Conservation (phyloP, 352 stramenopile genomes). For the Globisporangium sylvaticum region DNA sequence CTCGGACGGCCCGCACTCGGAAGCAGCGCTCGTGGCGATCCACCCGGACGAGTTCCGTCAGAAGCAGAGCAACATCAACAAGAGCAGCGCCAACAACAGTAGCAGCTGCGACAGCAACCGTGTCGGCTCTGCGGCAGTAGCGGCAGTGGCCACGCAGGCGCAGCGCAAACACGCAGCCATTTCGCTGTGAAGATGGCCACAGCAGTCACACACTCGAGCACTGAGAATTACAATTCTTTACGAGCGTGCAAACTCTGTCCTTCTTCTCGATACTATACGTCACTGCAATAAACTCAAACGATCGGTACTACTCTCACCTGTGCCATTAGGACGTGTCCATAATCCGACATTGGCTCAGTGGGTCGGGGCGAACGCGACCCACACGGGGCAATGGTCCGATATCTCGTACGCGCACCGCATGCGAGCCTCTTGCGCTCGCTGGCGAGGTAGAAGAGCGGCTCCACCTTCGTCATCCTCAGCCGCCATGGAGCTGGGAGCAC, state of each 20-base stretch:
- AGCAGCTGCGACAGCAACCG: neutral
- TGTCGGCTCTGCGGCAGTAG: neutral
- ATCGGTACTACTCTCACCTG: neutral
- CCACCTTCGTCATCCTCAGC: slow-evolving; percentile 22
- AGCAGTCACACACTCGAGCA: too few species aligned
- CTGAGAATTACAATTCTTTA: neutral
- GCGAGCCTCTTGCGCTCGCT: slow-evolving; percentile 5
- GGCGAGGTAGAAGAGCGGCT: neutral
- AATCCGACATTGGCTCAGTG: neutral
- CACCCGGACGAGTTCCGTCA: slow-evolving; percentile 28
- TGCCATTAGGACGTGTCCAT: neutral
- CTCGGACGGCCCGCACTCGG: slow-evolving; percentile 13
- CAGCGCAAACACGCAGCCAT: slow-evolving; percentile 32
- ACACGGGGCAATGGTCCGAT: slow-evolving; percentile 67
- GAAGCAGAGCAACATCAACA: slow-evolving; percentile 10
- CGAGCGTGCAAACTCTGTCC: neutral
- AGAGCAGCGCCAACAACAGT: neutral
- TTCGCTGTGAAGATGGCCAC: slow-evolving; percentile 6
- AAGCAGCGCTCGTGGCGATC: slow-evolving; percentile 9
- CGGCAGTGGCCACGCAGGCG: slow-evolving; percentile 1
- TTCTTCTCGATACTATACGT: neutral
- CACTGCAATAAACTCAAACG: neutral
- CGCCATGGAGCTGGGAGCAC: slow-evolving; percentile 8
- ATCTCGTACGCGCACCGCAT: slow-evolving; percentile 47
- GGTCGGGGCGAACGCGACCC: slow-evolving; percentile 28